Base-by-base conservation (phyloP, 305 asterid genomes). In the Ajuga reptans region DNA sequence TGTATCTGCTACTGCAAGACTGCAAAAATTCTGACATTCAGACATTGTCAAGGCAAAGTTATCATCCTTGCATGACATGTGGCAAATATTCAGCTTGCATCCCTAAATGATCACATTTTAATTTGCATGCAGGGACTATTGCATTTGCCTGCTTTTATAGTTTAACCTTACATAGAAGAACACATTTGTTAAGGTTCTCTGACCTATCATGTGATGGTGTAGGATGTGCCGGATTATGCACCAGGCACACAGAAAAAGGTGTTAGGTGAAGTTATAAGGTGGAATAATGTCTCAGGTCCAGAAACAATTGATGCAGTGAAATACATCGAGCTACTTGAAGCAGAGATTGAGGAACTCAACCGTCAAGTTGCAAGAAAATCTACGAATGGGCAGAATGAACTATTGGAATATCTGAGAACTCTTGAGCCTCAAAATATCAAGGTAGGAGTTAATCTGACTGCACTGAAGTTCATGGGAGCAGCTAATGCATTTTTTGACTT, bases 341-440 rank as follows among this genome's bases (percentile, higher is more conserved):
- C 95, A 43, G 97, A 92, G 80, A 89, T 92, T 16, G 98, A 92
- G 73, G 98, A 92, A 80, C 92, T 92, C 66, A 90, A 85, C 80
- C 82, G 82, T 65, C 98, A 85, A 80, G 87, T 92, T 69, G 90
- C 84, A 43, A 80, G 92, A 76, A 92, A 86, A 81, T 73, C 95
- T 77, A 60, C 86, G 50, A 80, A 78, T 46, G 92, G 89, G 51
- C 88, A 78, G 66, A 92, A 88, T 77, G 98, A 86, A 67, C 82
- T 92, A 63, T 72, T 92, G 86, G 98, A 92, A 45, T 92, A 88
- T 82, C 84, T 92, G 53, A 92, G 80, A 83, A 67, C 96, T 69
- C 94, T 92, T 12, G 98, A 92, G 83, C 98, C 98, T 60, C 96
- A 92, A 80, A 92, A 92, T 86, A 69, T 92, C 65, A 90, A 92